Conservation (phyloP, 345 rosid genomes). For the Citropsis articulata region DNA sequence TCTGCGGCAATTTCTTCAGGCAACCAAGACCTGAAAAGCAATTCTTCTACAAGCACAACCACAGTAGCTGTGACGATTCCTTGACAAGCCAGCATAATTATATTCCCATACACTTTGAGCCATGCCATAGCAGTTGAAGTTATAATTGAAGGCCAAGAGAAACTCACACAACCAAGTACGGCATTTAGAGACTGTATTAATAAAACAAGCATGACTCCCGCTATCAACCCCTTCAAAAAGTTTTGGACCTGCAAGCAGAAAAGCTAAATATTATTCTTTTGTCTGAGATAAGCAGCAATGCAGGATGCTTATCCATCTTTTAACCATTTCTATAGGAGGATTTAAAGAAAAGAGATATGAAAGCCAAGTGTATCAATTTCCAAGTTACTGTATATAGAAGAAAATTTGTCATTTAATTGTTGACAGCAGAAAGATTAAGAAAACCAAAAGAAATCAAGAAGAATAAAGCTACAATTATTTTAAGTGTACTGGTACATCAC, state of each 20-base stretch:
- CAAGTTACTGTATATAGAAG: background rate
- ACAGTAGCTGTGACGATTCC: conserved; percentile 64
- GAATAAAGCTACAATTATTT: background rate
- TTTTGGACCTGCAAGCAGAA: conserved; percentile 53
- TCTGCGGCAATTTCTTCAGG: conserved; percentile 77
- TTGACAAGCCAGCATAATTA: conserved; percentile 43
- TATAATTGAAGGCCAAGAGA: conserved; percentile 59
- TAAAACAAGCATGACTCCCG: conserved; percentile 60
- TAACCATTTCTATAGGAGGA: background rate
- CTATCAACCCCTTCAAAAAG: conserved; percentile 54
- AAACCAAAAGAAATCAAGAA: background rate
- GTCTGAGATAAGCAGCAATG: background rate
- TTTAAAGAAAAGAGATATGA: background rate
- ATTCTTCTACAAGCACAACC: conserved; percentile 74
- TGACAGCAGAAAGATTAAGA: background rate
- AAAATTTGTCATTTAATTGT: background rate
- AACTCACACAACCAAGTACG: conserved; percentile 53
- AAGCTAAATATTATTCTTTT: background rate
- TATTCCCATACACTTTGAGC: conserved; percentile 43
- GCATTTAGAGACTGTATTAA: conserved; percentile 63
- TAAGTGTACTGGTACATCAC: background rate
- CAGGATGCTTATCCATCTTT: background rate
- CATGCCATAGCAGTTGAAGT: conserved; percentile 39
- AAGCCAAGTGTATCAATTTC: background rate
- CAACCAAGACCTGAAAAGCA: conserved; percentile 87